Percentiles rank a stretch among this genome's conserved stretches.
phyloP scores from a whole-genome alignment of 2,329 filamentous ascomycete genomes.

The Epichloe brachyelytri region DNA sequence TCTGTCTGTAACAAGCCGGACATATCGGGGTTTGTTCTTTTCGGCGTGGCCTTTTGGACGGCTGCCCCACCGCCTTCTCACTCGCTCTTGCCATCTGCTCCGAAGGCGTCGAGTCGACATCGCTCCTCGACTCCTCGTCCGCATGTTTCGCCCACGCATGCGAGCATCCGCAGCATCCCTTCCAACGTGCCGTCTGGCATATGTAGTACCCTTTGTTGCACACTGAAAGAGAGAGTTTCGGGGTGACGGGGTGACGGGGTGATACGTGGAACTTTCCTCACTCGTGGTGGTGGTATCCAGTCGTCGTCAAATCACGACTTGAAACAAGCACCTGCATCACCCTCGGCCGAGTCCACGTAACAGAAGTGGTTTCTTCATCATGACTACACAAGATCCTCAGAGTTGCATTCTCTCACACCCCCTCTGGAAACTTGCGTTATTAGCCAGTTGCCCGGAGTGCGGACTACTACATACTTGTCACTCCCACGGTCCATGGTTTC shows the following conservation, averaged over 20 bases:
- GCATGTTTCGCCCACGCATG: not conserved
- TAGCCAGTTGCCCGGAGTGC: too few relatives aligned
- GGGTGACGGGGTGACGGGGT: not conserved
- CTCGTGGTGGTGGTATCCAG: not conserved
- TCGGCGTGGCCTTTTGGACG: not conserved
- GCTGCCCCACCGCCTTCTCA: too few relatives aligned
- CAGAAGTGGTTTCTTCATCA: too few relatives aligned
- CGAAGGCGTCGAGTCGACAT: too few relatives aligned
- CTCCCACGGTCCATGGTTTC: not conserved
- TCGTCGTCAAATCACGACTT: not conserved
- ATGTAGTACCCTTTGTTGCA: not conserved
- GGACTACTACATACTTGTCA: too few relatives aligned
- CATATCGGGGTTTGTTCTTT: not conserved
- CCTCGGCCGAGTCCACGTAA: not conserved
- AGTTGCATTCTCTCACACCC: not conserved
- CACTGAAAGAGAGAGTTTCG: not conserved
- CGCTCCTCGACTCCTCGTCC: not conserved
- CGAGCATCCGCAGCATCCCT: not conserved
- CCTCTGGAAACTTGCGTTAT: not conserved
- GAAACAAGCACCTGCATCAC: not conserved
- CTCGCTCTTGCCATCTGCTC: too few relatives aligned
- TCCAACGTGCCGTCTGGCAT: not conserved
- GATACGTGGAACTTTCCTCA: not conserved
- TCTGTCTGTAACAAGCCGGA: not conserved
- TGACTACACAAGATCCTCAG: not conserved